Percentiles rank a stretch among this genome's conserved stretches.
Evolutionary conservation across 768 basidiomycete species (phyloP).

Genomic region (Boletellus ananiceps): DNA sequence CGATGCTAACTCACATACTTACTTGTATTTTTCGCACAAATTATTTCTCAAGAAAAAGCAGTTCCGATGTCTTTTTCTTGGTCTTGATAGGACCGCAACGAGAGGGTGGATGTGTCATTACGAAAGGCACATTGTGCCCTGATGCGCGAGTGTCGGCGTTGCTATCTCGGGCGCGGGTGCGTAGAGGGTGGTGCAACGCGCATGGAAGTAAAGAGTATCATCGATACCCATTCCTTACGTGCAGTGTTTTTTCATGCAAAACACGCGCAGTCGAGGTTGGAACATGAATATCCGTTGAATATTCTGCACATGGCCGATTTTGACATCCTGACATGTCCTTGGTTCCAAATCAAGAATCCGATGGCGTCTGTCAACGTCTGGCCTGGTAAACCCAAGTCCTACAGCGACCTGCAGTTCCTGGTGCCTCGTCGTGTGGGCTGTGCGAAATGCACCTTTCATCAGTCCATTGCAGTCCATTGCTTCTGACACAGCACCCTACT

Average conservation of each 20-base stretch:
- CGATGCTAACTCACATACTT: too few relatives aligned
- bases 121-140: conserved; percentile 7
- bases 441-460: conserved; percentile 9
- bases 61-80: too few relatives aligned
- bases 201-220: not conserved
- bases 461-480: conserved; percentile 3
- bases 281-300: not conserved
- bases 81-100: too few relatives aligned
- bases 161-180: conserved; percentile 4
- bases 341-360: not conserved
- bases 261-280: not conserved
- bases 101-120: not conserved
- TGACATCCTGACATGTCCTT: not conserved
- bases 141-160: conserved; percentile 14
- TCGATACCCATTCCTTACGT: not conserved
- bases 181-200: too few relatives aligned
- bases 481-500: not conserved
- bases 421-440: conserved; percentile 20
- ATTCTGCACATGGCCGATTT: not conserved
- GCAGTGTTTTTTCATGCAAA: not conserved
- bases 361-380: not conserved
- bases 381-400: not conserved
- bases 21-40: too few relatives aligned
- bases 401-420: conserved; percentile 12
- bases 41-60: too few relatives aligned